Base-by-base conservation (phyloP, 768 basidiomycete species). In the Macrolepiota albuminosa region DNA sequence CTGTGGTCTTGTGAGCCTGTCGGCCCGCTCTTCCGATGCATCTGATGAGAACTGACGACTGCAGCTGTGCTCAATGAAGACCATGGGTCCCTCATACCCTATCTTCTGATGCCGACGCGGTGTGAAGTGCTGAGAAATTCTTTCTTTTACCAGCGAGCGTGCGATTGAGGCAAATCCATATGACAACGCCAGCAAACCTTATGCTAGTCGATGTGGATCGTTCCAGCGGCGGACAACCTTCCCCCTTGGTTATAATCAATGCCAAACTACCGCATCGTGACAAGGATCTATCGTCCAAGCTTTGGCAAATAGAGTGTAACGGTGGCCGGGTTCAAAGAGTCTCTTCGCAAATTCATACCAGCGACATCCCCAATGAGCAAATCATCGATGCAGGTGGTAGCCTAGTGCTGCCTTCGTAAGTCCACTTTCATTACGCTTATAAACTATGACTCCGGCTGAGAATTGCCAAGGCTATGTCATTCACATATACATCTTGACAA, bases 401-500 rank as follows among this genome's bases (percentile, higher is more conserved):
- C 60, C 50, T 77, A 61, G 63, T 76, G 66, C 59, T 77, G 37
- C 75, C 74, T 53, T 74, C 75, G 74, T 76, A 63, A 69, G 73
- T 67, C 52, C 21, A 50, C 33, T 43, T 43, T 43, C 34, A 45
- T 54, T 34, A 16, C 49, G 34, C 61, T 45, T 37, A 45, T 47
- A 18, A 21, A 33, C 33, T 21, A 31, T 61, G 61, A 63, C 45
- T 54, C 57, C 36, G 60, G 56, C 59, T 65, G 52, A 63, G 29
- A 61, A 33, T 39, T n/a, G 33, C 49, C 40, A 59, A 74, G 72
- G 63, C 64, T 86, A 54, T 85, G 84, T 68, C 85, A 86, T 70
- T 78, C 83, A 21, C 84, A 87, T 65, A 81, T 88, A 64, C 85
- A 86, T 70, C 76, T 87, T 36, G 85, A 87, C 74, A 86, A 88